These are phyloP conservation scores for Lichina pygmaea DNA, from an alignment of 495 filamentous ascomycete genomes.

Conservation along the genomic window DNA sequence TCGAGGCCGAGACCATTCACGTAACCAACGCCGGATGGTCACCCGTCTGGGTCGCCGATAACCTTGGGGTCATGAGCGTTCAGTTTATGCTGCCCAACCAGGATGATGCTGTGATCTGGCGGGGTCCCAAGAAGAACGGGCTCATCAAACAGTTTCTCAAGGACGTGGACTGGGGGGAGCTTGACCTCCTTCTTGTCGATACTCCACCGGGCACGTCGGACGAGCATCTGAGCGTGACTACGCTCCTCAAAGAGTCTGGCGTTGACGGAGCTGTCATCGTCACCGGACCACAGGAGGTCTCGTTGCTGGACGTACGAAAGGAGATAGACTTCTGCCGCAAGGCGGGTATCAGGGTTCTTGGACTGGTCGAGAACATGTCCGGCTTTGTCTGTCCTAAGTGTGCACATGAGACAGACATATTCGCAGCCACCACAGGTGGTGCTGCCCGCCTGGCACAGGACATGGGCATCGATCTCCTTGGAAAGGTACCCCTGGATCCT, in stretches of 20 bases:
- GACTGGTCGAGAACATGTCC: constrained; percentile 92
- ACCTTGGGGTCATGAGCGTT: constrained; percentile 80
- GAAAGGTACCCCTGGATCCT: constrained; percentile 79
- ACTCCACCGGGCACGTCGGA: constrained; percentile 88
- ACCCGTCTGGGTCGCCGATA: constrained; percentile 81
- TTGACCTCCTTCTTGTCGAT: constrained; percentile 82
- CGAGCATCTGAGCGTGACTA: constrained; percentile 81
- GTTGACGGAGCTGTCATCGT: constrained; percentile 85
- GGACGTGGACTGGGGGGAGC: constrained; percentile 88
- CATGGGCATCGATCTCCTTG: constrained; percentile 65
- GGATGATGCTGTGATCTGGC: constrained; percentile 90
- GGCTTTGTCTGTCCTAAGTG: constrained; percentile 89
- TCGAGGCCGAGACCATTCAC: constrained; percentile 78
- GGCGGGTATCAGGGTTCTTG: constrained; percentile 66
- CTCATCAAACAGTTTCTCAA: constrained; percentile 92
- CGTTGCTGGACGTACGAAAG: constrained; percentile 73
- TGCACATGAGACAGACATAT: constrained; percentile 56
- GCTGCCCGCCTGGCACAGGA: constrained; percentile 54
- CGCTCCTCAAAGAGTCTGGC: constrained; percentile 59
- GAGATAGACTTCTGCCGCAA: constrained; percentile 95
- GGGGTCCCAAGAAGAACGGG: constrained; percentile 88
- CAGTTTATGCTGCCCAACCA: constrained; percentile 90
- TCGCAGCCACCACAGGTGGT: constrained; percentile 76
- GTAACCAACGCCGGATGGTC: constrained; percentile 61
- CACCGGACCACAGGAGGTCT: constrained; percentile 89